Percentiles rank a stretch among this genome's conserved stretches.
phyloP scores from a whole-genome alignment of 768 basidiomycete species.

The Kwoniella shandongensis region DNA sequence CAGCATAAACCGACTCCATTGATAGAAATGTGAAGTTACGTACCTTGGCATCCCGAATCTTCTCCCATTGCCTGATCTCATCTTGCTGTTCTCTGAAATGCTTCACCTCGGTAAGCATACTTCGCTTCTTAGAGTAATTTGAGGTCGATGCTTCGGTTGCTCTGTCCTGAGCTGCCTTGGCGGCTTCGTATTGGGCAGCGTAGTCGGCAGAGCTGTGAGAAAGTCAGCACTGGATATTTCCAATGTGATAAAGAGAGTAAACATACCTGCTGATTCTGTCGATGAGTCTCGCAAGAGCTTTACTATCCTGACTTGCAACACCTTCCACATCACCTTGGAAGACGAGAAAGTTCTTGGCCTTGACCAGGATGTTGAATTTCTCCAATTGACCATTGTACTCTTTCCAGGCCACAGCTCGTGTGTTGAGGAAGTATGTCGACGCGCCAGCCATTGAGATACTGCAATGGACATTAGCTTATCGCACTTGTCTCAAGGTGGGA shows the following conservation, averaged over 20 bases:
- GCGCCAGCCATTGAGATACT: conserved; percentile 85
- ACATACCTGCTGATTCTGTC: conserved; percentile 85
- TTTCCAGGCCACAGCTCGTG: conserved; percentile 74
- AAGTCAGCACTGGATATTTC: neutral
- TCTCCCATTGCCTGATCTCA: conserved; percentile 85
- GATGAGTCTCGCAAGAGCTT: conserved; percentile 82
- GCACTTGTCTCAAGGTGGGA: neutral
- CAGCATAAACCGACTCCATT: neutral
- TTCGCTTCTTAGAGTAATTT: conserved; percentile 90
- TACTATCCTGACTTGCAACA: conserved; percentile 89
- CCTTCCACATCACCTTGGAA: conserved; percentile 99
- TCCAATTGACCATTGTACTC: conserved; percentile 85
- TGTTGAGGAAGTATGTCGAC: conserved; percentile 88
- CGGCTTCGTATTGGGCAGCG: conserved; percentile 80
- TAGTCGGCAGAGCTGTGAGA: conserved; percentile 72
- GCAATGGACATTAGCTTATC: conserved; percentile 6
- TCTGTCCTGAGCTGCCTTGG: conserved; percentile 79
- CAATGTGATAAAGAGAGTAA: neutral
- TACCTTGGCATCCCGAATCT: conserved; percentile 71
- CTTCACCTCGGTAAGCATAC: conserved; percentile 91
- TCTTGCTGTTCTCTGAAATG: conserved; percentile 96
- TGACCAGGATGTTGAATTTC: conserved; percentile 91
- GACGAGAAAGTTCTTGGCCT: conserved; percentile 98
- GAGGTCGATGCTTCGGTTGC: conserved; percentile 92
- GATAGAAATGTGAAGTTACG: conserved; percentile 50